These are phyloP conservation scores for Groenewaldozyma tartarivorans DNA, from an alignment of 805 yeast genomes.

Conservation along the genomic window DNA sequence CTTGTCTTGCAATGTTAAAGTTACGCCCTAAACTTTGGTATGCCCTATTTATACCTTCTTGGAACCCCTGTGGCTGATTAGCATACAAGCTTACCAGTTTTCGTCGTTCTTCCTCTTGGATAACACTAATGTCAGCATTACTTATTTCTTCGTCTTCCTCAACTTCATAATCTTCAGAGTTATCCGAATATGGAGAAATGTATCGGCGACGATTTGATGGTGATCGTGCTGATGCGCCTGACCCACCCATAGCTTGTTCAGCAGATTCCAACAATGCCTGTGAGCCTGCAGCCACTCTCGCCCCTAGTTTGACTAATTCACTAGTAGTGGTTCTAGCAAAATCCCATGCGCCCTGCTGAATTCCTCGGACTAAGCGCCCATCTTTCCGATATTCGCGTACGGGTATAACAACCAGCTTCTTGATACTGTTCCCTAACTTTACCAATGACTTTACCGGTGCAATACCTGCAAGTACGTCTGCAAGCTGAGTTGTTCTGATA, in stretches of 20 bases:
- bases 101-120: background rate
- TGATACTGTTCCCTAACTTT: conserved; percentile 69
- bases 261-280: conserved; percentile 72
- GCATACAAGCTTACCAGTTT: conserved; percentile 64
- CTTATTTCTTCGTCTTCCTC: conserved; percentile 13
- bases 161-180: conserved; percentile 11
- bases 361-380: conserved; percentile 55
- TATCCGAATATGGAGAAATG: conserved; percentile 19
- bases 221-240: conserved; percentile 41
- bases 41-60: conserved; percentile 69
- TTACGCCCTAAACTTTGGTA: conserved; percentile 63
- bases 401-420: conserved; percentile 65
- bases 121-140: background rate
- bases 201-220: conserved; percentile 12
- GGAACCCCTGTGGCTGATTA: conserved; percentile 65
- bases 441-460: conserved; percentile 73
- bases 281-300: conserved; percentile 78
- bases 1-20: conserved; percentile 53
- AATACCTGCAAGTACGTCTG: conserved; percentile 74
- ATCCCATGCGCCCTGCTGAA: conserved; percentile 64
- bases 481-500: conserved; percentile 68
- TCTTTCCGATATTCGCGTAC: conserved; percentile 64
- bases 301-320: conserved; percentile 74
- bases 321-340: conserved; percentile 73
- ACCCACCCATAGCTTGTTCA: conserved; percentile 71